Evolutionary conservation across 768 basidiomycete species (phyloP).

Genomic region (Lactifluus piperatus): DNA sequence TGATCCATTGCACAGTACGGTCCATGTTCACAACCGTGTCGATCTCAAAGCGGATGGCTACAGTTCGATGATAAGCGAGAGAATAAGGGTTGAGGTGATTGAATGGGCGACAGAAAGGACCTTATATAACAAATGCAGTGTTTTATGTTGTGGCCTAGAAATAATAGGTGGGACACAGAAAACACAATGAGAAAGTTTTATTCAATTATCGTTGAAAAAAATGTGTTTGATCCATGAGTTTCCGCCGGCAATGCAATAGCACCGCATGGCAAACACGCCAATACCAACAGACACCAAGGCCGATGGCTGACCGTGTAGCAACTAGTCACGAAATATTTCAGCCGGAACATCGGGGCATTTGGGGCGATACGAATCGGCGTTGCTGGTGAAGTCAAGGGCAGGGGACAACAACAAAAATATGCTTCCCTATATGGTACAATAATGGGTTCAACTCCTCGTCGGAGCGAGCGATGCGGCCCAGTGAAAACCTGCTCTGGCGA

Average conservation of each 20-base stretch:
- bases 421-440: background rate
- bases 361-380: no score
- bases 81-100: background rate
- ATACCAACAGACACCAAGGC: background rate
- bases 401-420: background rate
- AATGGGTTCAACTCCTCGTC: no score
- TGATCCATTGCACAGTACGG: background rate
- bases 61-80: background rate
- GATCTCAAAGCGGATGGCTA: background rate
- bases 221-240: background rate
- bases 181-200: background rate
- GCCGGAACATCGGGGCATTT: background rate
- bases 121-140: constrained; percentile 8
- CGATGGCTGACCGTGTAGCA: background rate
- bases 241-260: background rate
- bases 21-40: background rate
- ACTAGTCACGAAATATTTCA: background rate
- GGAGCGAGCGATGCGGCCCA: no score
- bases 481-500: no score
- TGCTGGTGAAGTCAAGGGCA: background rate
- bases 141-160: background rate
- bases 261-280: background rate
- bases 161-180: background rate
- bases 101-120: background rate
- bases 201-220: background rate